A percentile compares a stretch with the other conserved stretches of the same genome.
phyloP scores from a whole-genome alignment of 2,329 filamentous ascomycete species.

The Alternaria atra region DNA sequence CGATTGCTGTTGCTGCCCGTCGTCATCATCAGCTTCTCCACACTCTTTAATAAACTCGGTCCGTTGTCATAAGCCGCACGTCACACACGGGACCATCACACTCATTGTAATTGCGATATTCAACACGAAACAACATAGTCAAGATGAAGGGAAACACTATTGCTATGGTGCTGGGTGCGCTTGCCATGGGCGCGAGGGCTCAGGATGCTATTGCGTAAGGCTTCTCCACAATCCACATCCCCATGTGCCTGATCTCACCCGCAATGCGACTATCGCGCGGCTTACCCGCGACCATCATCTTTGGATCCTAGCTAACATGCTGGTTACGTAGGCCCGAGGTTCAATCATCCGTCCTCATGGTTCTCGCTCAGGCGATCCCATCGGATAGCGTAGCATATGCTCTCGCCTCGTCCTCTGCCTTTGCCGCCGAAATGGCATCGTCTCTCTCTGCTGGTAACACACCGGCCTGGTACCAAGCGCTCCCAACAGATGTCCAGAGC shows the following conservation, averaged over 20 bases:
- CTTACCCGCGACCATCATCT: not conserved
- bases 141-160: conserved; percentile 45
- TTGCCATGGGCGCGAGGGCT: conserved; percentile 40
- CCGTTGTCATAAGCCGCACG: not conserved
- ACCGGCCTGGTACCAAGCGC: conserved; percentile 56
- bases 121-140: conserved; percentile 7
- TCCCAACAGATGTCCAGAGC: conserved; percentile 57
- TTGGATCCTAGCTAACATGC: conserved; percentile 18
- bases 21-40: conserved; percentile 22
- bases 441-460: conserved; percentile 55
- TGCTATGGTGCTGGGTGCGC: conserved; percentile 38
- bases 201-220: conserved; percentile 37
- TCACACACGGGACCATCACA: conserved; percentile 10
- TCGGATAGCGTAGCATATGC: conserved; percentile 51
- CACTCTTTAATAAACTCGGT: conserved; percentile 29
- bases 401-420: conserved; percentile 53
- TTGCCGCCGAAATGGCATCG: conserved; percentile 53
- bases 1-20: conserved; percentile 8
- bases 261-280: conserved; percentile 6
- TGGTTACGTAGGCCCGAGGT: conserved; percentile 24
- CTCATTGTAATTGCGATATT: conserved; percentile 16
- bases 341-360: conserved; percentile 52
- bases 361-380: conserved; percentile 58
- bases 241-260: not conserved
- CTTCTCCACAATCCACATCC: not conserved